A percentile compares a stretch with the other conserved stretches of the same genome.
These are phyloP conservation scores for Talaromyces sp. DNA, from an alignment of 2,329 filamentous ascomycete genomes.

Conservation along the genomic window DNA sequence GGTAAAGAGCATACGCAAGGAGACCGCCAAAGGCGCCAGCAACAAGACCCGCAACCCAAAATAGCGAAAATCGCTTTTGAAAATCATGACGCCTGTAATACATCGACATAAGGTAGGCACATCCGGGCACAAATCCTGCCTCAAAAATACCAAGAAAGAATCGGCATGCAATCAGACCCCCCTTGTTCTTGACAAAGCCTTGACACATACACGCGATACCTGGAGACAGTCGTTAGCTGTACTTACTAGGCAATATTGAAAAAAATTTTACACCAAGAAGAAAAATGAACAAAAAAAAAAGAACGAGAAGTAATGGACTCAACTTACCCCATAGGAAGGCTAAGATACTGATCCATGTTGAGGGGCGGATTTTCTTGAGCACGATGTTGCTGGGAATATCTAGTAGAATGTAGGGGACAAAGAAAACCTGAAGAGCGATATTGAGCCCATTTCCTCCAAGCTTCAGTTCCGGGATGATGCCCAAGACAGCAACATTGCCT, in stretches of 20 bases:
- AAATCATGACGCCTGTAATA: slow-evolving; percentile 38
- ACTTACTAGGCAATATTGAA: background rate
- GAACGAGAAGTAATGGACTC: background rate
- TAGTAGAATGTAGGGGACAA: slow-evolving; percentile 28
- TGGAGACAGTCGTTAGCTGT: background rate
- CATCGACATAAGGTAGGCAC: slow-evolving; percentile 28
- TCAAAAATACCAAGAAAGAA: slow-evolving; percentile 33
- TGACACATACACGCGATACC: slow-evolving; percentile 23
- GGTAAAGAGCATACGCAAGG: slow-evolving; percentile 25
- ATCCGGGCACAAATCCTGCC: slow-evolving; percentile 39
- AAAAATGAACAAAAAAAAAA: background rate
- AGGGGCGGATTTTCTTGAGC: slow-evolving; percentile 25
- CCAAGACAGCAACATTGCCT: slow-evolving; percentile 25
- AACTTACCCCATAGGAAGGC: slow-evolving; percentile 24
- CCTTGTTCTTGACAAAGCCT: slow-evolving; percentile 31
- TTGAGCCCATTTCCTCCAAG: slow-evolving; percentile 32
- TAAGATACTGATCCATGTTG: slow-evolving; percentile 25
- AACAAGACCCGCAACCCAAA: slow-evolving; percentile 51
- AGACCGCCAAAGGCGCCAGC: slow-evolving; percentile 47
- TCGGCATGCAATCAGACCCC: slow-evolving; percentile 30
- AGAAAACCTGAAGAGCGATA: slow-evolving; percentile 35
- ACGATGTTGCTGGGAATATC: slow-evolving; percentile 27
- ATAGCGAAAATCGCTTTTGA: slow-evolving; percentile 39
- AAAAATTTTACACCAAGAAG: background rate
- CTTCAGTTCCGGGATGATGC: slow-evolving; percentile 23